Percentiles rank a stretch among this genome's conserved stretches.
Evolutionary conservation across 352 stramenopile species (phyloP).

Genomic region (Pythium aphanidermatum): DNA sequence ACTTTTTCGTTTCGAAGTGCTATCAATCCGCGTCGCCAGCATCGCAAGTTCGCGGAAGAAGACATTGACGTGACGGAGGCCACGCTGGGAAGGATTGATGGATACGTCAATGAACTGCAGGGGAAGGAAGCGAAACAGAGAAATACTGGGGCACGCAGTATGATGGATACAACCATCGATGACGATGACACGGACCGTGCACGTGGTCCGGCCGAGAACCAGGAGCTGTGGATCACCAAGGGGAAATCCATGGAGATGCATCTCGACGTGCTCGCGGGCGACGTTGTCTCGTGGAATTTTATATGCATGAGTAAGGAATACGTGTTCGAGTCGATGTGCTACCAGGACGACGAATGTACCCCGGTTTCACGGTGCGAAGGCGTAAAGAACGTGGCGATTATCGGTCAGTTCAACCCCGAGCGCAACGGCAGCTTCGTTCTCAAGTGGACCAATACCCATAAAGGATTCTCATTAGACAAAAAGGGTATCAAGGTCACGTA

Average conservation of each 20-base stretch:
- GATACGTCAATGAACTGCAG: slow-evolving; percentile 49
- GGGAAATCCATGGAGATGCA: slow-evolving; percentile 77
- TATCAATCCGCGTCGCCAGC: slow-evolving; percentile 42
- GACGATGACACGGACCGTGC: slow-evolving; percentile 14
- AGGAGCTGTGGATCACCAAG: slow-evolving; percentile 41
- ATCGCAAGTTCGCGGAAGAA: slow-evolving; percentile 29
- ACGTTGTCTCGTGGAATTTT: slow-evolving; percentile 62
- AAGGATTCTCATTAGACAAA: slow-evolving; percentile 50
- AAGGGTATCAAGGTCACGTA: slow-evolving; percentile 61
- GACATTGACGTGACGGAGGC: slow-evolving; percentile 16
- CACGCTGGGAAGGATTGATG: slow-evolving; percentile 43
- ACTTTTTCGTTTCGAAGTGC: slow-evolving; percentile 47
- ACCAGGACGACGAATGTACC: slow-evolving; percentile 43
- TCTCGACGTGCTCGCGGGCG: slow-evolving; percentile 57
- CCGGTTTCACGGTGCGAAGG: slow-evolving; percentile 47
- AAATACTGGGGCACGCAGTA: slow-evolving; percentile 23
- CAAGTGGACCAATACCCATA: slow-evolving; percentile 69
- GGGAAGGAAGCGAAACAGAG: slow-evolving; percentile 21
- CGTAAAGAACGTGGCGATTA: slow-evolving; percentile 62
- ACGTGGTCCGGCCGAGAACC: neutral
- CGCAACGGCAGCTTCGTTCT: slow-evolving; percentile 67
- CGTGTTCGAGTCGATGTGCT: slow-evolving; percentile 54
- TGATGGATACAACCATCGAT: slow-evolving; percentile 28
- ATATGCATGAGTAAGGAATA: slow-evolving; percentile 52
- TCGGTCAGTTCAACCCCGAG: slow-evolving; percentile 38